Evolutionary conservation across 1,139 yeast species (phyloP).

Genomic region (Pichia sorboxylosa): DNA sequence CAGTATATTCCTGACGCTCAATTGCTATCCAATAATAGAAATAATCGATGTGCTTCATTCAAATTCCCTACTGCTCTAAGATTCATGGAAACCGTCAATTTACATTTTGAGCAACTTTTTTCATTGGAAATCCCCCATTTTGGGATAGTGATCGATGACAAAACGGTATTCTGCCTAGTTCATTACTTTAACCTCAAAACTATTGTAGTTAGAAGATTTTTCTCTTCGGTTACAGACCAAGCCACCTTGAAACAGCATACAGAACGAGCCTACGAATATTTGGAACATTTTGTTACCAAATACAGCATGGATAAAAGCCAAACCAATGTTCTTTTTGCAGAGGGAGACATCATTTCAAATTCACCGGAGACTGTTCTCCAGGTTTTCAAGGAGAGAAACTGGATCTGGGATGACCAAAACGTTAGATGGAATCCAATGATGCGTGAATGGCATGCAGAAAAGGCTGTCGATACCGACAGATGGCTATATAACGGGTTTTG

Average conservation of each 20-base stretch:
- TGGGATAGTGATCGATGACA: conserved; percentile 4
- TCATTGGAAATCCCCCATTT: neutral
- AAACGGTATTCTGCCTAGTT: conserved; percentile 1
- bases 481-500: conserved; percentile 5
- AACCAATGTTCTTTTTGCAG: neutral
- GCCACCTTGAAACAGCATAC: neutral
- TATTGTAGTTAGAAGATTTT: neutral
- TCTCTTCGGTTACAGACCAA: neutral
- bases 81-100: neutral
- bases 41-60: neutral
- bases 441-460: conserved; percentile 4
- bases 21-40: neutral
- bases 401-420: conserved; percentile 5
- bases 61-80: neutral
- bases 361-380: neutral
- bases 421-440: conserved; percentile 3
- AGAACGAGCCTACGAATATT: neutral
- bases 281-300: neutral
- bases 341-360: neutral
- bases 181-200: neutral
- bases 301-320: neutral
- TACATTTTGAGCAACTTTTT: neutral
- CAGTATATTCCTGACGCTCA: neutral
- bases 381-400: neutral
- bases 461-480: neutral